Evolutionary conservation across 352 stramenopile genomes (phyloP).

Genomic region (Phytophthora multivora): DNA sequence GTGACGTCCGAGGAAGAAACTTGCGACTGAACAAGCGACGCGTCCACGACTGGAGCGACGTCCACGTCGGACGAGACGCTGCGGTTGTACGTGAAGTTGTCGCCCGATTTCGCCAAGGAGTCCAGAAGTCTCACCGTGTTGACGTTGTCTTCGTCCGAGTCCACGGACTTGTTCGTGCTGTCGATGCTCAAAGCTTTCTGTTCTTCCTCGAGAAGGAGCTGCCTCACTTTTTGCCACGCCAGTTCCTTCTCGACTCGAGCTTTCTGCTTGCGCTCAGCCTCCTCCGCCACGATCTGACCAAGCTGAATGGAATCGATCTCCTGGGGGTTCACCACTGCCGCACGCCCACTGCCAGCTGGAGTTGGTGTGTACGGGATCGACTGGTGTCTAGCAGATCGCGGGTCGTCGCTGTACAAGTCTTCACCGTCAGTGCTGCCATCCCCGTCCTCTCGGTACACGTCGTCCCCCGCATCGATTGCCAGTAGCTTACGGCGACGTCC

Average conservation of each 20-base stretch:
- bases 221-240: constrained; percentile 45
- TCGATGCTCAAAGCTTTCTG: constrained; percentile 5
- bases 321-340: constrained; percentile 50
- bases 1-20: constrained; percentile 8
- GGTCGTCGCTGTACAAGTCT: constrained; percentile 7
- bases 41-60: constrained; percentile 17
- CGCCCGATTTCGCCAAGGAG: constrained; percentile 33
- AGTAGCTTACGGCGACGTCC: constrained; percentile 54
- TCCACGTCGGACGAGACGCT: constrained; percentile 33
- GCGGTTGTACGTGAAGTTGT: constrained; percentile 34
- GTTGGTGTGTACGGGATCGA: constrained; percentile 25
- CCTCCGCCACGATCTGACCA: constrained; percentile 42
- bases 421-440: constrained; percentile 21
- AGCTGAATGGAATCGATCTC: constrained; percentile 45
- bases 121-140: constrained; percentile 46
- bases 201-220: constrained; percentile 47
- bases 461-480: constrained; percentile 45
- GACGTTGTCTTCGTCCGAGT: constrained; percentile 42
- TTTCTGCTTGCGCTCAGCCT: constrained; percentile 47
- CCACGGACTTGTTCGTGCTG: constrained; percentile 43
- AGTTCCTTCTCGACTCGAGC: constrained; percentile 49
- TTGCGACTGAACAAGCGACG: constrained; percentile 11
- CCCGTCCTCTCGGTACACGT: constrained; percentile 47
- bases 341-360: constrained; percentile 36
- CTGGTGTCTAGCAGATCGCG: constrained; percentile 35